Base-by-base conservation (phyloP, 1,284 basidiomycete species). In the Exobasidium rhododendri region DNA sequence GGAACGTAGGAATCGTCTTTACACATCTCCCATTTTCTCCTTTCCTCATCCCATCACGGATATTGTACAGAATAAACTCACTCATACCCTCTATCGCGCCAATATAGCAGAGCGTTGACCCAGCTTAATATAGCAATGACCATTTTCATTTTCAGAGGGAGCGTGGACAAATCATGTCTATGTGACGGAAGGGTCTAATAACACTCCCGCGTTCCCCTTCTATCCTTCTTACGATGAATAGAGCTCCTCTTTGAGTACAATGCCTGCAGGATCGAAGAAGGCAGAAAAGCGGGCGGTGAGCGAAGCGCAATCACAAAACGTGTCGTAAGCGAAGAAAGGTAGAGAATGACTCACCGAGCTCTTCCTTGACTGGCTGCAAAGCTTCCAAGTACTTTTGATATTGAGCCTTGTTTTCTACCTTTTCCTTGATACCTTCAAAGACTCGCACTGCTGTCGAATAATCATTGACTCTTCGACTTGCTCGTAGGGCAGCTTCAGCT, bases 401-500 rank as follows among this genome's bases (percentile, higher is more conserved):
- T 64, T 79, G 77, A 58, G 53, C 59, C 53, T 71, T 61, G 64
- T 77, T 79, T 59, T 78, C 76, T 51, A 76, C 77, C 68, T 80
- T 80, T 64, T 75, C 71, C 71, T 74, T 75, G 54, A 80, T 67
- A 14, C 82, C 82, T 66, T 83, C 94, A 77, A 97, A 92, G 77
- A 97, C 87, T 69, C 94, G 85, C 66, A 97, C 92, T 58, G 94
- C 94, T 51, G 94, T 97, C 52, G 93, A 89, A 82, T 90, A 97
- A 85, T 97, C 93, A 83, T 97, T 90, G 69, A 97, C 92, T 75
- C 93, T 87, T 73, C 94, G 86, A 43, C 91, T 87, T 58, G 93
- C 92, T 65, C 88, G 86, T 68, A 97, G 84, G 45, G 94, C 94
- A 66, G 90, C 89, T 83, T 94, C 92, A 67, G 97, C 84, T 73